phyloP scores from a whole-genome alignment of 225 moss, liverwort and hornwort species.

The Antitrichia curtipendula region DNA sequence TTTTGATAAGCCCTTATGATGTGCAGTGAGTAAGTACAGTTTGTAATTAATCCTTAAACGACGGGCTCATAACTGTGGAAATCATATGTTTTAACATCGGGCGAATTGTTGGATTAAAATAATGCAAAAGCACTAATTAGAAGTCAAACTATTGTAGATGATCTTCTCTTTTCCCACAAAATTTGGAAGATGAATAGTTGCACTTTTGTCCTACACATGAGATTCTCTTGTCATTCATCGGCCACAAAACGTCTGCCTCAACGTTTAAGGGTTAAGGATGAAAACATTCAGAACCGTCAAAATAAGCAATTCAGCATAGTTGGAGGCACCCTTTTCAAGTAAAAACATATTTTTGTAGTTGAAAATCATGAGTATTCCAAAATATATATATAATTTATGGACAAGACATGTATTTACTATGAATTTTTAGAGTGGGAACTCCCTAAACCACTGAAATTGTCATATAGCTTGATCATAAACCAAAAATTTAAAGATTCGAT shows the following conservation, averaged over 20 bases:
- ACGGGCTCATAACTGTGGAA: no score
- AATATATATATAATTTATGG: neutral
- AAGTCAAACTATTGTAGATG: no score
- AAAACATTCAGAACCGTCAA: accelerated
- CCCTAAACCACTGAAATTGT: accelerated
- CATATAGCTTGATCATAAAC: neutral
- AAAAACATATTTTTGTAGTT: neutral
- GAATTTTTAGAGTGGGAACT: neutral
- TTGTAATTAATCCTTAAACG: no score
- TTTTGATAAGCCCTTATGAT: neutral
- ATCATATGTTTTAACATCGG: no score
- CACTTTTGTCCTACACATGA: no score
- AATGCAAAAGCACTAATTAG: no score
- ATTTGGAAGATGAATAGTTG: no score
- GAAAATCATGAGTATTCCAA: neutral
- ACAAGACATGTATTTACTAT: neutral
- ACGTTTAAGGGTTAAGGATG: neutral
- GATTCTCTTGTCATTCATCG: no score
- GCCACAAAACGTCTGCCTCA: no score
- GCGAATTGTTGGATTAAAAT: no score
- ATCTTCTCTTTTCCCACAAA: no score
- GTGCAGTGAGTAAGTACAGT: neutral
- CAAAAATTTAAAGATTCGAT: accelerated
- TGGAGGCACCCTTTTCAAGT: neutral
- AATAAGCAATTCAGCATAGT: neutral